These are phyloP conservation scores for Besnoitia besnoiti DNA, from an alignment of 169 alveolate species.

Conservation along the genomic window DNA sequence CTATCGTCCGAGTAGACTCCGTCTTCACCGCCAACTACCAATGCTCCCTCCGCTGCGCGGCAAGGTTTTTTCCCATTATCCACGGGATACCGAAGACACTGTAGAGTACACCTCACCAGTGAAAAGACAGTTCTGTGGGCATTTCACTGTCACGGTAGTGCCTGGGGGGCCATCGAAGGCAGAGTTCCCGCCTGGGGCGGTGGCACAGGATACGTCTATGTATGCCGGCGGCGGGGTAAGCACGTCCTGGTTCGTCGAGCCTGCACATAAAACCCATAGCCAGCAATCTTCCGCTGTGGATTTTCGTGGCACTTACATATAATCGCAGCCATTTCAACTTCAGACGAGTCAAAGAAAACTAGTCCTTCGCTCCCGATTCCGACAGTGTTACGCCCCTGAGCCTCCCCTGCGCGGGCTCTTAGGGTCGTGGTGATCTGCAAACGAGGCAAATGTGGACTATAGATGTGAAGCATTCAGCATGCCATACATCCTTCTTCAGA, in stretches of 20 bases:
- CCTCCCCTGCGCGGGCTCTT: neutral
- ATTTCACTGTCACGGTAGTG: slow-evolving; percentile 76
- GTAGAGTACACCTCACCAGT: slow-evolving; percentile 61
- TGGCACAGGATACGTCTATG: slow-evolving; percentile 79
- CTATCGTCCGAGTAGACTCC: slow-evolving; percentile 85
- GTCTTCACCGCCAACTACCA: slow-evolving; percentile 84
- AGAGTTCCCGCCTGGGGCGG: slow-evolving; percentile 75
- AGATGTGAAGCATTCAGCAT: neutral
- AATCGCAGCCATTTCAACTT: slow-evolving; percentile 43
- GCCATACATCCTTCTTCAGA: slow-evolving; percentile 70
- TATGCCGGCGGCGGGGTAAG: slow-evolving; percentile 77
- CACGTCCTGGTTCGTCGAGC: slow-evolving; percentile 77
- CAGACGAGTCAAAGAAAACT: slow-evolving; percentile 52
- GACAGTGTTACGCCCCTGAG: neutral
- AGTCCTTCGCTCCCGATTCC: slow-evolving; percentile 39
- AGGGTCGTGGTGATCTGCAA: slow-evolving; percentile 36
- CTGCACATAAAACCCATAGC: slow-evolving; percentile 12
- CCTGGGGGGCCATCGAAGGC: slow-evolving; percentile 83
- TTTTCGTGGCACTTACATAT: neutral
- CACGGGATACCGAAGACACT: neutral
- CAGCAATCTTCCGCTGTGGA: neutral
- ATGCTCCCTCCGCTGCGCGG: slow-evolving; percentile 41
- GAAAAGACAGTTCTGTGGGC: slow-evolving; percentile 87
- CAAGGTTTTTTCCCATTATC: neutral
- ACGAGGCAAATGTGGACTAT: neutral